Conservation (phyloP, 306 rosid genomes). For the Abrus pulchellus region DNA sequence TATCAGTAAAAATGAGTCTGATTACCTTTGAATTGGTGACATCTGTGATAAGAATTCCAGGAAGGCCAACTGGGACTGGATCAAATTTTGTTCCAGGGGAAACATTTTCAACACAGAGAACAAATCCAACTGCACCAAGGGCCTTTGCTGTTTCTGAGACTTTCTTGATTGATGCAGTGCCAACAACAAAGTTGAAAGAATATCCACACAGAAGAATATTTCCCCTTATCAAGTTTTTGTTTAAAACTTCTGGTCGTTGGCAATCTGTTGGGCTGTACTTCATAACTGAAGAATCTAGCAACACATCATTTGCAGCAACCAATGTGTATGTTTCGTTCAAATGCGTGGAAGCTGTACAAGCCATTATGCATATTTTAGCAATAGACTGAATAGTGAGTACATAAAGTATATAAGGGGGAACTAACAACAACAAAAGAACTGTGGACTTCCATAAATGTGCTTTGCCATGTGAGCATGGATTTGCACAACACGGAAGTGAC, state of each 20-base stretch:
- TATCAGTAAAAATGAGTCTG: constrained; percentile 29
- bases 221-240: constrained; percentile 89
- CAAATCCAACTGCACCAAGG: constrained; percentile 98
- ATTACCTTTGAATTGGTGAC: constrained; percentile 84
- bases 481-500: background rate
- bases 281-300: constrained; percentile 88
- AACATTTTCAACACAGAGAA: constrained; percentile 90
- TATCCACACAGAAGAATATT: constrained; percentile 98
- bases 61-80: constrained; percentile 93
- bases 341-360: constrained; percentile 81
- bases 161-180: constrained; percentile 89
- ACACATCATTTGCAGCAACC: constrained; percentile 94
- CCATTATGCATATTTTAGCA: constrained; percentile 48
- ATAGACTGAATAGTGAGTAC: constrained; percentile 4
- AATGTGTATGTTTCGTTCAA: constrained; percentile 77
- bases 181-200: constrained; percentile 91
- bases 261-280: constrained; percentile 94
- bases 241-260: constrained; percentile 91
- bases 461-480: constrained; percentile 5
- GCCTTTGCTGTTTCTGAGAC: constrained; percentile 91
- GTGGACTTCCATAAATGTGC: constrained; percentile 4
- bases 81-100: constrained; percentile 95
- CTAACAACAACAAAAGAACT: constrained; percentile 1
- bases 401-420: constrained; percentile 20
- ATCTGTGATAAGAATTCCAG: constrained; percentile 90